phyloP scores from a whole-genome alignment of 2,329 filamentous ascomycete genomes.

The Aspergillus sp. region DNA sequence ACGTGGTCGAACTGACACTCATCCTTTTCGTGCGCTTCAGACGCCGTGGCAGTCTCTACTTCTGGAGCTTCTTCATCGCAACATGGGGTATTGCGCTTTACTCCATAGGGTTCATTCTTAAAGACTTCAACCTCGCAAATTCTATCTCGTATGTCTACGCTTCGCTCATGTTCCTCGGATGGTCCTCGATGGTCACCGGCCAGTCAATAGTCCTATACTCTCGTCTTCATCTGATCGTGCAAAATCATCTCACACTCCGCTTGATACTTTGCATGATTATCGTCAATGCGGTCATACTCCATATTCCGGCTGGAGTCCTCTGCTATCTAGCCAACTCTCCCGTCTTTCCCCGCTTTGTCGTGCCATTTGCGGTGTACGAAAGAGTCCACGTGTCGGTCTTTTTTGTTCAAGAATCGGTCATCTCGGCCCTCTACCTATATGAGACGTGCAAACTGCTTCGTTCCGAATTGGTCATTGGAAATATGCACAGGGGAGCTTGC shows the following conservation, averaged over 20 bases:
- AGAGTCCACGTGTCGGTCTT: no score
- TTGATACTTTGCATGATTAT: neutral
- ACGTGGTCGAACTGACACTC: neutral
- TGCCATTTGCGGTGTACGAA: no score
- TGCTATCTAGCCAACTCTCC: no score
- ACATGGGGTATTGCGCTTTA: neutral
- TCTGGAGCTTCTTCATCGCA: neutral
- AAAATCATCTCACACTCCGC: neutral
- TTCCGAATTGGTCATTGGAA: no score
- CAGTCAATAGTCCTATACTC: conserved; percentile 1
- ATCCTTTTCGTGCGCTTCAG: neutral
- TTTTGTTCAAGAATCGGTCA: no score
- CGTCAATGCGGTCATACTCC: neutral
- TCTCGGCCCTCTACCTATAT: no score
- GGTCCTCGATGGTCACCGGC: conserved; percentile 3
- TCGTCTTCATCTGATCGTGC: conserved; percentile 1
- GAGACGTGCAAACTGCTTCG: no score
- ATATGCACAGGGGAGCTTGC: no score
- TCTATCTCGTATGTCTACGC: neutral
- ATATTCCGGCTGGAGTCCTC: neutral
- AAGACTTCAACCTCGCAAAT: neutral
- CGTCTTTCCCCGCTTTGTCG: no score
- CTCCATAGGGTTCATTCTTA: neutral
- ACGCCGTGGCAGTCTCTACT: neutral
- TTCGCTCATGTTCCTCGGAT: neutral